Conservation (phyloP, 1,284 basidiomycete genomes). For the Peniophora sp. region DNA sequence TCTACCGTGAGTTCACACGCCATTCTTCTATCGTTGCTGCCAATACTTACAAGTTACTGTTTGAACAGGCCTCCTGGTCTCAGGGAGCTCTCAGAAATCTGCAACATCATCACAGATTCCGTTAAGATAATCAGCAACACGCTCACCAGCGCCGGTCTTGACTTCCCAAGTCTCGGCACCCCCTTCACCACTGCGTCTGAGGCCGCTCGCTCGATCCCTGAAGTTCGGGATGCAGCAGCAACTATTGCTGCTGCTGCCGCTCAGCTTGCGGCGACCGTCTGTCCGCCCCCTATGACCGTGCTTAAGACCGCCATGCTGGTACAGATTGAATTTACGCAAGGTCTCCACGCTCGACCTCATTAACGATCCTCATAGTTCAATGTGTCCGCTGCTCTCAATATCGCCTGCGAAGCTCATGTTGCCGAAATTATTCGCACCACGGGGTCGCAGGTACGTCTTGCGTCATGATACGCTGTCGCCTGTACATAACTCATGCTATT, state of each 20-base stretch:
- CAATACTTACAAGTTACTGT: too few species aligned
- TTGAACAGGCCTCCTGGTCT: not conserved
- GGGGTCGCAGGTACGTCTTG: not conserved
- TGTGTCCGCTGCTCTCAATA: not conserved
- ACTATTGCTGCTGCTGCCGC: not conserved
- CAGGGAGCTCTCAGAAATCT: not conserved
- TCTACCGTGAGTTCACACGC: too few species aligned
- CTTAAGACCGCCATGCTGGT: not conserved
- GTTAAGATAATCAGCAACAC: not conserved
- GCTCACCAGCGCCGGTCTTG: not conserved
- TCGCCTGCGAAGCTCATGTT: not conserved
- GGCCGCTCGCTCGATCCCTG: not conserved
- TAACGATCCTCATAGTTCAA: not conserved
- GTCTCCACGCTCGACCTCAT: not conserved
- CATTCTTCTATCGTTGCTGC: too few species aligned
- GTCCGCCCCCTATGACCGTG: not conserved
- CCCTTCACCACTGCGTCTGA: not conserved
- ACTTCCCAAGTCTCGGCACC: not conserved
- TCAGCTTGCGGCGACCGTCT: not conserved
- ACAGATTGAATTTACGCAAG: not conserved
- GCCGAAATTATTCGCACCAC: not conserved
- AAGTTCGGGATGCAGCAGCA: not conserved
- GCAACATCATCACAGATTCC: not conserved
- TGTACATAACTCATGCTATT: too few species aligned
- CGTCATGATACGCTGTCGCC: too few species aligned